Evolutionary conservation across 164 flowering plant species (phyloP).

Genomic region (Santalum album): DNA sequence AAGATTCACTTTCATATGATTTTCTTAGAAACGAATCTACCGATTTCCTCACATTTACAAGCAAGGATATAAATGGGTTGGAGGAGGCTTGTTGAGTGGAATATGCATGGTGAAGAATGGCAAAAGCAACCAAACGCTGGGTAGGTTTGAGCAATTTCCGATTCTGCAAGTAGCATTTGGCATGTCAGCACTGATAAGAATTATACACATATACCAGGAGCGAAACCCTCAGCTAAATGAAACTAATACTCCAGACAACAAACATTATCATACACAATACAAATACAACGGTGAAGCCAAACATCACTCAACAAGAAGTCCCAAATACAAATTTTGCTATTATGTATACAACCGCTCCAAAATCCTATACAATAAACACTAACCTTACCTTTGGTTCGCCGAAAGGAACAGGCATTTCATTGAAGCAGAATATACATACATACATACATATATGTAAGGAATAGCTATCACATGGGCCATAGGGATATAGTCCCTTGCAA

Average conservation of each 20-base stretch:
- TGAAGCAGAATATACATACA: neutral
- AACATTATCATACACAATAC: no score
- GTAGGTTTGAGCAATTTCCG: conserved; percentile 42
- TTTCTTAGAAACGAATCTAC: neutral
- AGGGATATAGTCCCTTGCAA: neutral
- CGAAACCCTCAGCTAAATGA: neutral
- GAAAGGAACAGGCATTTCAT: no score
- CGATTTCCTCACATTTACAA: conserved; percentile 49
- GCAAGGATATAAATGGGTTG: conserved; percentile 54
- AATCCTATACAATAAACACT: no score
- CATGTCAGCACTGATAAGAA: neutral
- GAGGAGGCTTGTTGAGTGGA: conserved; percentile 38
- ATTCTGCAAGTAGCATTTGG: conserved; percentile 33
- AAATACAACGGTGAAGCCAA: no score
- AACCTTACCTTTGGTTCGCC: no score
- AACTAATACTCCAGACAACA: no score
- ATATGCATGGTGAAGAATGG: conserved; percentile 58
- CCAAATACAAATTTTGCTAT: no score
- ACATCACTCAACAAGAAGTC: no score
- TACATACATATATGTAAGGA: neutral
- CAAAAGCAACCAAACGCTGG: conserved; percentile 66
- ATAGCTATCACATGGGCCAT: no score
- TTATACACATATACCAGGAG: neutral
- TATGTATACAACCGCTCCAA: no score
- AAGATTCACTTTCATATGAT: no score